Percentiles rank a stretch among this genome's conserved stretches.
These are phyloP conservation scores for Cryphonectria radicalis DNA, from an alignment of 2,329 filamentous ascomycete species.

Conservation along the genomic window DNA sequence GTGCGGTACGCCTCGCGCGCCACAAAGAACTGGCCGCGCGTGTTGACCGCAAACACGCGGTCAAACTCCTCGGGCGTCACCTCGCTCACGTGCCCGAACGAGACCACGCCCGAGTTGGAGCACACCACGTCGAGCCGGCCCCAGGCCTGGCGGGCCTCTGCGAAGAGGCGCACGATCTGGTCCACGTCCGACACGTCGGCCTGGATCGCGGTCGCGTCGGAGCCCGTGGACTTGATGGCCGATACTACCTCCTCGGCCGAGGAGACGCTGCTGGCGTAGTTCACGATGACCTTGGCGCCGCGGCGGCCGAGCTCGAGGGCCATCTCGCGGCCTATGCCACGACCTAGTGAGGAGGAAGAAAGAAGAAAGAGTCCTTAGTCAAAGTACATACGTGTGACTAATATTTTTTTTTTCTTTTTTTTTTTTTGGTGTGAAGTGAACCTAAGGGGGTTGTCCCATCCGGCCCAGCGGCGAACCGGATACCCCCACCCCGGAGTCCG, in stretches of 20 bases:
- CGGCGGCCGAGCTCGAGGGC: conserved; percentile 67
- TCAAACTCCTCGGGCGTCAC: conserved; percentile 73
- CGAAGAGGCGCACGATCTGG: conserved; percentile 67
- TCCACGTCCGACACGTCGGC: conserved; percentile 69
- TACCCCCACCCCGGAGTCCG: conserved; percentile 20
- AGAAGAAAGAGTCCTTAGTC: not conserved
- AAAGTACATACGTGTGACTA: not conserved
- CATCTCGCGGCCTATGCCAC: conserved; percentile 70
- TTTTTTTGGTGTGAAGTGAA: not conserved
- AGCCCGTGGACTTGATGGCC: conserved; percentile 66
- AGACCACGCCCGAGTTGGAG: conserved; percentile 72
- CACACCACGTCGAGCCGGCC: conserved; percentile 72
- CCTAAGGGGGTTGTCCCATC: not conserved
- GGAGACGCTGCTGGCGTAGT: conserved; percentile 68
- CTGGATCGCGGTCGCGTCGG: conserved; percentile 67
- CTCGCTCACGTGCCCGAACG: conserved; percentile 70
- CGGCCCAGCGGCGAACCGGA: conserved; percentile 14
- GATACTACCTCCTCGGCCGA: conserved; percentile 69
- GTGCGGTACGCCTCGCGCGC: conserved; percentile 72
- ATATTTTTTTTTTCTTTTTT: not conserved
- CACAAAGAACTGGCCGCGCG: conserved; percentile 73
- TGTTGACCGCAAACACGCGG: conserved; percentile 71
- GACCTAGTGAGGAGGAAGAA: conserved; percentile 44
- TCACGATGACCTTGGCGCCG: conserved; percentile 68
- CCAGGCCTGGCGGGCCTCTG: conserved; percentile 64